These are phyloP conservation scores for Platanthera zijinensis DNA, from an alignment of 106 monocot genomes.

Conservation along the genomic window DNA sequence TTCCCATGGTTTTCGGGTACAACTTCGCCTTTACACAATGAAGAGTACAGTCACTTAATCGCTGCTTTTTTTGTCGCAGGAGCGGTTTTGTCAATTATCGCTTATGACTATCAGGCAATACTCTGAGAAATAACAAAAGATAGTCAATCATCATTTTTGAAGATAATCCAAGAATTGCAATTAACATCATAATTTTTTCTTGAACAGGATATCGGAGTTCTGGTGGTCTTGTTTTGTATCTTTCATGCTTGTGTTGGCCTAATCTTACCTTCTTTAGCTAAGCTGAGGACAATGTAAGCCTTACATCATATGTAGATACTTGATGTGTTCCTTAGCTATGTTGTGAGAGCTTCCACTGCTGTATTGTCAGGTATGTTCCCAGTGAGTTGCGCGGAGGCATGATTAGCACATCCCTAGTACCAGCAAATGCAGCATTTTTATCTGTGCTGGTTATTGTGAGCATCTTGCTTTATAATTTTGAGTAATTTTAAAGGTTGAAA, in stretches of 20 bases:
- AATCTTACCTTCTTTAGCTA: constrained; percentile 78
- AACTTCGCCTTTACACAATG: constrained; percentile 34
- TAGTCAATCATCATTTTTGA: neutral
- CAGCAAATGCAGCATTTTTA: constrained; percentile 71
- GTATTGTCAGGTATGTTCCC: constrained; percentile 63
- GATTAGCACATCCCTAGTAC: constrained; percentile 63
- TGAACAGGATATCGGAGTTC: constrained; percentile 57
- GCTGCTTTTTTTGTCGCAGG: constrained; percentile 47
- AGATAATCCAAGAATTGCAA: neutral
- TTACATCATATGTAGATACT: neutral
- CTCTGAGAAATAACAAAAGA: neutral
- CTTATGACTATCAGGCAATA: constrained; percentile 95
- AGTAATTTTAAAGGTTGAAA: neutral
- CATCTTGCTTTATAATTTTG: neutral
- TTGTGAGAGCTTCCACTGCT: constrained; percentile 1
- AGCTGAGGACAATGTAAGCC: constrained; percentile 77
- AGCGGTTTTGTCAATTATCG: constrained; percentile 43
- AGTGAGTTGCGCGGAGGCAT: constrained; percentile 91
- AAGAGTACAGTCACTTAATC: constrained; percentile 56
- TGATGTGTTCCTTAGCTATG: constrained; percentile 1
- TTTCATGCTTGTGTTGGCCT: constrained; percentile 84
- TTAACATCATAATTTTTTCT: neutral
- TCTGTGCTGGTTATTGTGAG: constrained; percentile 54
- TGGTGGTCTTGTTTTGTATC: constrained; percentile 67
- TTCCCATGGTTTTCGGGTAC: constrained; percentile 59